Evolutionary conservation across 805 yeast species (phyloP), one percentile per base, ranked within the genome.

Genomic region (Candida boidinii): DNA sequence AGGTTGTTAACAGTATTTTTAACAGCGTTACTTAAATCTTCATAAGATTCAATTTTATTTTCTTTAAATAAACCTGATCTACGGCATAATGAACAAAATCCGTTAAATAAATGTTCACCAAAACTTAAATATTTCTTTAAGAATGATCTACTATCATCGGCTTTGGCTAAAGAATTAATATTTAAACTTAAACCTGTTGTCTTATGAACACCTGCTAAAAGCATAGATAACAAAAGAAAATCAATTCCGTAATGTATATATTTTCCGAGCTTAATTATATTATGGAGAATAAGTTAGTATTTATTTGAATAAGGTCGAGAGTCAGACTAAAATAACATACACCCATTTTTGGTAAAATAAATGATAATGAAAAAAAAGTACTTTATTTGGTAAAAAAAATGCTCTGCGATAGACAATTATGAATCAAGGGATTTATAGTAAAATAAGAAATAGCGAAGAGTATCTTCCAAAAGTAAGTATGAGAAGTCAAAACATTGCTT

Each of bases 151-250:
- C 68, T 56, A 37, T 68, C 74, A 16, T 50, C 46, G 25, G 78
- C 67, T 14, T 51, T 73, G 65, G 54, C 76, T 53, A 39, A 44
- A 33, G 35, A 26, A n/a, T 37, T 37, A 10, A 49, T 44, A n/a
- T 43, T 29, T 39, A 54, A 58, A 43, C 70, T 70, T 29, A 78
- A 63, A 0, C 96, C 96, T 0, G 95, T 82, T 40, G 83, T 77
- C 40, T 86, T 70, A 52, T 85, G 80, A 33, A 88, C 69, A 3
- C 95, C 95, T 1, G 96, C 95, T 28, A 90, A 61, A 11, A 88
- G 64, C 53, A 92, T 74, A 2, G 95, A 83, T 7, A 85, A 62
- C 37, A 88, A 63, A 3, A 88, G 73, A 41, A 87, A 67, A 51
- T 88, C 96, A 35, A 86, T 48, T 0, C 90, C 72, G 45, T 74